Evolutionary conservation across 306 rosid species (phyloP), one percentile per base, ranked within the genome.

Genomic region (Inga oerstediana): DNA sequence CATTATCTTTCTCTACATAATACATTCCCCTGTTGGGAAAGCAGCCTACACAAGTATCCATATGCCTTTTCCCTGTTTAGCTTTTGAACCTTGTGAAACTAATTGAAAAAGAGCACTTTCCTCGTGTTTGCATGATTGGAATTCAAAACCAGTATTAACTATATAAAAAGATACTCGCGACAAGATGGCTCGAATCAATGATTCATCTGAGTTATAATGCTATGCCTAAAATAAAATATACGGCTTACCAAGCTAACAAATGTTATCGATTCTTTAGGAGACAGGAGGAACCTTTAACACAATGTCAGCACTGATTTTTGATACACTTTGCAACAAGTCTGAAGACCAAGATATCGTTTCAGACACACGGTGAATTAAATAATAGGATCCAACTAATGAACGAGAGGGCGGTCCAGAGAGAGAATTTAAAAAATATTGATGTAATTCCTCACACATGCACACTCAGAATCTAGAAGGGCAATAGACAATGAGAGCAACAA

Each of bases 41-140:
- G 89, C 86, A 87, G 85, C 89, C 75, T 80, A 88, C 89, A 90
- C 66, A 84, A 90, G 89, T 83, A 80, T 79, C 86, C 70, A 80
- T 56, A 73, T 69, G 82, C 91, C 34, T 86, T 86, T 85, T 70
- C 82, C 62, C 45, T 45, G 84, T 81, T 77, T 76, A 83, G 73
- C 73, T 85, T 81, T 64, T 81, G 68, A 88, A 85, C 87, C 81
- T 70, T 75, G 49, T 51, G 71, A 79, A 83, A 75, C 74, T 59
- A 79, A 75, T 65, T 19, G 52, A 72, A 77, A 88, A 79, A 70
- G 13, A 71, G 22, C 82, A 72, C 80, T 76, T 83, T 79, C 90
- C 92, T 86, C 92, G 69, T 88, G 92, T 87, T 79, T 83, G 89
- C 91, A 89, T 88, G 87, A 92, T 88, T 88, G 88, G 79, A 79